Evolutionary conservation across 306 rosid species (phyloP), one percentile per base, ranked within the genome.

Genomic region (Prunus kanzakura): DNA sequence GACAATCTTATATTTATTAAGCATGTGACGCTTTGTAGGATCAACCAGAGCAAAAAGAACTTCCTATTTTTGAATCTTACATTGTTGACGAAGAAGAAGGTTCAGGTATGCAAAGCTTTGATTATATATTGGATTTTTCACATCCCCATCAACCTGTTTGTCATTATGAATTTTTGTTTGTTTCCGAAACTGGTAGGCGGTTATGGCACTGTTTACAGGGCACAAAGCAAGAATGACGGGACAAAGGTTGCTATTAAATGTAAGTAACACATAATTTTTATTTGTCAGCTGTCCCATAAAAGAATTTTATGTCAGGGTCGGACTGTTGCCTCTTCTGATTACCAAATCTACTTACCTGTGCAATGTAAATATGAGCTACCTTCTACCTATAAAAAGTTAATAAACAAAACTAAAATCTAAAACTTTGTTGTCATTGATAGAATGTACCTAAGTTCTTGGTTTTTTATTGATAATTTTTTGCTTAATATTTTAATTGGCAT

Each of bases 151-250:
- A 56, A 45, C 18, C 20, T n/a, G 45, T 72, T 78, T 45, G n/a
- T 55, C n/a, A n/a, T 11, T 64, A 30, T 64, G 35, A 11, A 23
- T 19, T 72, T 57, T 57, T 62, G 43, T 65, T 63, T 66, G 47
- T 80, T 61, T 35, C 43, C 50, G 29, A 76, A 76, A 58, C 38
- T 78, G 73, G 73, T 81, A 88, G 96, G 96, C 11, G 96, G 96
- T 79, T 91, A 91, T 84, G 96, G 96, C 12, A 91, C 87, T 69
- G 96, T 91, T 78, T 91, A 91, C 83, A 85, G 91, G 29, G 91
- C 89, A 78, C 68, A 69, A 78, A 85, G 82, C 64, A 91, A 80
- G 71, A 74, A 71, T 32, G 93, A 88, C 43, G 89, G 89, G 58
- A 76, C 79, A 64, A 84, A 76, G 16, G 84, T 91, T 70, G 96